These are phyloP conservation scores for Leccinum aurantiacum DNA, from an alignment of 768 basidiomycete genomes.

Conservation along the genomic window DNA sequence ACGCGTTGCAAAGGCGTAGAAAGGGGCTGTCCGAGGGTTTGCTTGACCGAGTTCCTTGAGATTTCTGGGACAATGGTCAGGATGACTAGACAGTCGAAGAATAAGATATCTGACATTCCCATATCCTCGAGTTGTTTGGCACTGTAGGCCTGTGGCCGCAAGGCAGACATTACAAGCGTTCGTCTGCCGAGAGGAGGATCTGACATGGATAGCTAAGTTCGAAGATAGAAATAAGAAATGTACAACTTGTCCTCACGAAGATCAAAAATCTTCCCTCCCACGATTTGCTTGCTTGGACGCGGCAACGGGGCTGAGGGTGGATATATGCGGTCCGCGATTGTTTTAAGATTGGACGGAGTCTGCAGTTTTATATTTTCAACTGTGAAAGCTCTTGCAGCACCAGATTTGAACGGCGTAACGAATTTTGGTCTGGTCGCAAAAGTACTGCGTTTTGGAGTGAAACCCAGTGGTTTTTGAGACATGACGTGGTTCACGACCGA, in stretches of 20 bases:
- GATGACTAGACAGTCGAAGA: not conserved
- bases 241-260: slow-evolving; percentile 38
- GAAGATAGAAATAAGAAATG: not conserved
- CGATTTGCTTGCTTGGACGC: slow-evolving; percentile 10
- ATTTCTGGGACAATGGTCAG: slow-evolving; percentile 40
- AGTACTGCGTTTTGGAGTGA: slow-evolving; percentile 25
- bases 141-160: slow-evolving; percentile 49
- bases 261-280: slow-evolving; percentile 35
- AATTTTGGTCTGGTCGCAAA: slow-evolving; percentile 43
- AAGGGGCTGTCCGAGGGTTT: slow-evolving; percentile 52
- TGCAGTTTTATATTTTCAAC: slow-evolving; percentile 2
- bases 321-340: slow-evolving; percentile 20
- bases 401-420: slow-evolving; percentile 61
- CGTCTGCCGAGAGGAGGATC: slow-evolving; percentile 39
- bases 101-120: slow-evolving; percentile 48
- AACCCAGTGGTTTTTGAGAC: slow-evolving; percentile 24
- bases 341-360: slow-evolving; percentile 1
- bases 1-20: slow-evolving; percentile 56
- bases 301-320: slow-evolving; percentile 19
- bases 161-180: slow-evolving; percentile 48
- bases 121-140: slow-evolving; percentile 44
- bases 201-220: slow-evolving; percentile 16
- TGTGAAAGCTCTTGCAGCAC: slow-evolving; percentile 26
- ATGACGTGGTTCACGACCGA: slow-evolving; percentile 14
- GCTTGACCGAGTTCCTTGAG: slow-evolving; percentile 52